A percentile compares a stretch with the other conserved stretches of the same genome.
Evolutionary conservation across 164 flowering plant genomes (phyloP).

Genomic region (Umbellularia californica): DNA sequence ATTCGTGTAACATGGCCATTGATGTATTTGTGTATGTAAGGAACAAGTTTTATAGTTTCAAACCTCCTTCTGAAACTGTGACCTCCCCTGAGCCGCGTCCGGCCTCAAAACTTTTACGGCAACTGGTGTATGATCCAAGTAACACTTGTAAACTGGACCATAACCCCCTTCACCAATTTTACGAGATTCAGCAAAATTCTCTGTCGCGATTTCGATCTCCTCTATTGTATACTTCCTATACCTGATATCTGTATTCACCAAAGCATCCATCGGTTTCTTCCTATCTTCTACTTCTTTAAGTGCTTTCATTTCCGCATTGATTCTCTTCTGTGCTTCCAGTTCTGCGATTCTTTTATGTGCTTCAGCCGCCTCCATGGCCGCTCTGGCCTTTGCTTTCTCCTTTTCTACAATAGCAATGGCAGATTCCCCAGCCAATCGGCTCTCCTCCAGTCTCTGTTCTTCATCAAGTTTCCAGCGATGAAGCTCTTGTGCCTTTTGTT

Average conservation of each 20-base stretch:
- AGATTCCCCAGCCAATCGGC: conserved; percentile 58
- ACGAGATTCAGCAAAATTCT: conserved; percentile 34
- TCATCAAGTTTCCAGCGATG: conserved; percentile 84
- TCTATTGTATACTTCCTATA: conserved; percentile 65
- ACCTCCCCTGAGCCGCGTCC: conserved; percentile 80
- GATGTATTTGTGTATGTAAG: not conserved
- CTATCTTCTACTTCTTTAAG: conserved; percentile 55
- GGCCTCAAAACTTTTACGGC: conserved; percentile 76
- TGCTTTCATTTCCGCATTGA: conserved; percentile 57
- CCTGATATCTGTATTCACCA: conserved; percentile 34
- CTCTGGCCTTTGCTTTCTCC: conserved; percentile 64
- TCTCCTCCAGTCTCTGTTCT: conserved; percentile 56
- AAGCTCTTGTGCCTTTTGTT: conserved; percentile 78
- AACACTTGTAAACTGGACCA: conserved; percentile 63
- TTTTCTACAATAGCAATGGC: conserved; percentile 55
- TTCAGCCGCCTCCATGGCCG: conserved; percentile 75
- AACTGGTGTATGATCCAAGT: conserved; percentile 63
- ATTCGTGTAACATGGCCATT: not conserved
- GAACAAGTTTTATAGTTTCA: not conserved
- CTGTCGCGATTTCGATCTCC: conserved; percentile 66
- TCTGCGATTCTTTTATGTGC: conserved; percentile 68
- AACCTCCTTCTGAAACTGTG: conserved; percentile 78
- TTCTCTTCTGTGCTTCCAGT: conserved; percentile 66
- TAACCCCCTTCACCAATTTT: conserved; percentile 87
- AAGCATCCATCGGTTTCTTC: conserved; percentile 28